Conservation (phyloP, 2,329 filamentous ascomycete species). For the Elsinoe fawcettii region DNA sequence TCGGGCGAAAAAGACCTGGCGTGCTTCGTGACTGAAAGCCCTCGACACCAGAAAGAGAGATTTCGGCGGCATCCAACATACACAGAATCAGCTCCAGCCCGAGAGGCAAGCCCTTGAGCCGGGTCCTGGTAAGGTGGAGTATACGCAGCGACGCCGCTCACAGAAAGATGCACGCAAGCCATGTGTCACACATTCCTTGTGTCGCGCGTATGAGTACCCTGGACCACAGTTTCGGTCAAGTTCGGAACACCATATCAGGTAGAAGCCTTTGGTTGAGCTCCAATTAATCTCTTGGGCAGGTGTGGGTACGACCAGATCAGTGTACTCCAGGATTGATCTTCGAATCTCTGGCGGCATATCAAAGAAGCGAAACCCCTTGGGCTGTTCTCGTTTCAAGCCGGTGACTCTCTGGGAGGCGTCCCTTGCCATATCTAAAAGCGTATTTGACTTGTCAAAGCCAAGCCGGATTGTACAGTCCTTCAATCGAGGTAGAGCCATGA, state of each 20-base stretch:
- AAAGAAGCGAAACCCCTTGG: neutral
- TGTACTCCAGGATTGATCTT: neutral
- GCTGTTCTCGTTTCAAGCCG: neutral
- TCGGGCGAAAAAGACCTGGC: neutral
- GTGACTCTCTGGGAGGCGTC: neutral
- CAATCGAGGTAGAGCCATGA: neutral
- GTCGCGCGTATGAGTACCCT: neutral
- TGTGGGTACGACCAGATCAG: neutral
- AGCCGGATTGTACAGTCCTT: neutral
- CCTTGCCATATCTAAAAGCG: neutral
- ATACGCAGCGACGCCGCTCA: neutral
- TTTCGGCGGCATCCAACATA: neutral
- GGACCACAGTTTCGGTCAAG: neutral
- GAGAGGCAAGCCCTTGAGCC: neutral
- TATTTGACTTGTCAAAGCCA: neutral
- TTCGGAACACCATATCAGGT: neutral
- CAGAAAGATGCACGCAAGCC: neutral
- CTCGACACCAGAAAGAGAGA: neutral
- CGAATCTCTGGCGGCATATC: neutral
- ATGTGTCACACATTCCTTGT: neutral
- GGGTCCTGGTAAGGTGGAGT: neutral
- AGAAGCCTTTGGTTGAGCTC: neutral
- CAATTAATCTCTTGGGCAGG: neutral
- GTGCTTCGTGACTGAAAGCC: neutral
- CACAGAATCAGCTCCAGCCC: neutral